Conservation (phyloP, 1,139 yeast species). For the Taphrina betulina region DNA sequence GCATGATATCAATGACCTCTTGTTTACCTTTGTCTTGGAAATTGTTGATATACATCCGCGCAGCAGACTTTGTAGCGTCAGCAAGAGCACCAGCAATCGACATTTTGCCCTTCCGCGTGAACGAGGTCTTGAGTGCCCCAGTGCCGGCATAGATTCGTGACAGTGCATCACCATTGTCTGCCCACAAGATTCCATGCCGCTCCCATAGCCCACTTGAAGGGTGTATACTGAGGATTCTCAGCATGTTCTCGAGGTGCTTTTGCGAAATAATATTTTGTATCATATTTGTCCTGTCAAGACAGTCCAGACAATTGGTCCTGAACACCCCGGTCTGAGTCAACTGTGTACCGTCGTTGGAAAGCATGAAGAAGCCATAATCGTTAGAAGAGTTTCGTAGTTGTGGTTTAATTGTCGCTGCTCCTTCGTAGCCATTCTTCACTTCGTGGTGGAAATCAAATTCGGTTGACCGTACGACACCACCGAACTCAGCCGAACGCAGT, state of each 20-base stretch:
- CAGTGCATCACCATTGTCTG: slow-evolving; percentile 95
- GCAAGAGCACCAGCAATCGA: slow-evolving; percentile 93
- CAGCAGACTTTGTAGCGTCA: slow-evolving; percentile 93
- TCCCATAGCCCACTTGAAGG: slow-evolving; percentile 52
- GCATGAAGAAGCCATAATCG: slow-evolving; percentile 77
- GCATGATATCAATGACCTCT: slow-evolving; percentile 74
- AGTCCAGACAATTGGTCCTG: slow-evolving; percentile 89
- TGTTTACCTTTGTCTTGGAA: slow-evolving; percentile 92
- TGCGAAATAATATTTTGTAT: slow-evolving; percentile 81
- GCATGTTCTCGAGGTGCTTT: slow-evolving; percentile 57
- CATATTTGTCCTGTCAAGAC: slow-evolving; percentile 90
- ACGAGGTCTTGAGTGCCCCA: slow-evolving; percentile 90
- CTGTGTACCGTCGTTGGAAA: slow-evolving; percentile 52
- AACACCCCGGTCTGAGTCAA: slow-evolving; percentile 86
- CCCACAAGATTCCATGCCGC: slow-evolving; percentile 86
- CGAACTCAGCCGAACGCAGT: slow-evolving; percentile 47
- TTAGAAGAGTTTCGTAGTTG: slow-evolving; percentile 62
- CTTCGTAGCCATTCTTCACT: slow-evolving; percentile 85
- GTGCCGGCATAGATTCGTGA: slow-evolving; percentile 98
- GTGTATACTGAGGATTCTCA: slow-evolving; percentile 22
- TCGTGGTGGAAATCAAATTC: slow-evolving; percentile 94
- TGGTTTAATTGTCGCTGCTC: slow-evolving; percentile 71
- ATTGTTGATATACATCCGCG: slow-evolving; percentile 91
- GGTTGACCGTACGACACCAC: slow-evolving; percentile 51
- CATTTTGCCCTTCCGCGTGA: slow-evolving; percentile 92